Evolutionary conservation across 2,329 filamentous ascomycete genomes (phyloP).

Genomic region (Phialocephala subalpina): DNA sequence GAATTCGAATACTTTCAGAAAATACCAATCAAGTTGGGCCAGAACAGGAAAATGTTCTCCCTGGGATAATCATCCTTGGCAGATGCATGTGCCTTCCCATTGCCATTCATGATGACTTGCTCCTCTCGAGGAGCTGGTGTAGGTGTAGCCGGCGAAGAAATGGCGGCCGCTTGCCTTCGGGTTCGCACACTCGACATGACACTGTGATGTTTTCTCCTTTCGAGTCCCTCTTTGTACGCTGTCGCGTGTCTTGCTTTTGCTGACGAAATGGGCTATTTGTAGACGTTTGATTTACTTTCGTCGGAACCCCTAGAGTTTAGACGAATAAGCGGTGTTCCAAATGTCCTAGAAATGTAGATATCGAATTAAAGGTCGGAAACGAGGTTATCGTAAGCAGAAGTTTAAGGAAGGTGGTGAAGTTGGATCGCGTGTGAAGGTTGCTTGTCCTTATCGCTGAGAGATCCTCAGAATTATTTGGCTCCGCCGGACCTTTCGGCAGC

Average conservation of each 20-base stretch:
- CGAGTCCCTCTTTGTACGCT: constrained; percentile 8
- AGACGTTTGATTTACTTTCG: constrained; percentile 19
- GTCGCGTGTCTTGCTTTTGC: constrained; percentile 30
- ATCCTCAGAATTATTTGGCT: constrained; percentile 7
- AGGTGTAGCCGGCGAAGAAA: constrained; percentile 40
- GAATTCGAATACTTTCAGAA: constrained; percentile 13
- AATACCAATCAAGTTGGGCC: constrained; percentile 82
- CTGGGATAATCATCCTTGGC: constrained; percentile 49
- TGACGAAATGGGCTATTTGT: constrained; percentile 20
- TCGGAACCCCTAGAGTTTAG: neutral
- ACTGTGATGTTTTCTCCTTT: constrained; percentile 23
- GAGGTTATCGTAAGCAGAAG: constrained; percentile 14
- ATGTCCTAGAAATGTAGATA: neutral
- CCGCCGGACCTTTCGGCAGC: neutral
- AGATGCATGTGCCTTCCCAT: constrained; percentile 50
- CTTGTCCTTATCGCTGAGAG: constrained; percentile 22
- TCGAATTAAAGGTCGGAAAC: constrained; percentile 11
- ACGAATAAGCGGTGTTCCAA: constrained; percentile 3
- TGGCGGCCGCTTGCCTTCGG: constrained; percentile 42
- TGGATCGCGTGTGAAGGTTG: constrained; percentile 26
- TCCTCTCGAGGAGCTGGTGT: constrained; percentile 36
- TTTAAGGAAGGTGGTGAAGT: constrained; percentile 38
- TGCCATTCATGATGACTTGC: constrained; percentile 52
- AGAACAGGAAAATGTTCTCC: constrained; percentile 85
- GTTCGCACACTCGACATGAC: constrained; percentile 44